phyloP scores from a whole-genome alignment of 768 basidiomycete genomes.

The Tephrocybe sp. region DNA sequence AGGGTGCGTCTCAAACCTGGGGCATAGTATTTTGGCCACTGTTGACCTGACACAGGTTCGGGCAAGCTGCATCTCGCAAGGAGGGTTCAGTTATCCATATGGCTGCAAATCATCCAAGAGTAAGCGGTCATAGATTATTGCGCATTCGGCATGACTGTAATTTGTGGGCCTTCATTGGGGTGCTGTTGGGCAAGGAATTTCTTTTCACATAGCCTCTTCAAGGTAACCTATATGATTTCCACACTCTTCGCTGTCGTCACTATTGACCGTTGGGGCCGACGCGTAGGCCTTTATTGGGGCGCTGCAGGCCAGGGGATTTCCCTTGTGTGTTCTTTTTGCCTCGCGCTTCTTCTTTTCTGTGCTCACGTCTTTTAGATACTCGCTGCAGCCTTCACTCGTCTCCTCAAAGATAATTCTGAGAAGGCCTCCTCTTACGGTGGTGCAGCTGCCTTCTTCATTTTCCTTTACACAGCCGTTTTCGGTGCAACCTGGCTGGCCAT shows the following conservation, averaged over 20 bases:
- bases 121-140: constrained; percentile 13
- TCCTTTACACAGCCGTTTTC: constrained; percentile 39
- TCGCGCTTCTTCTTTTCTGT: neutral
- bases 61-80: constrained; percentile 38
- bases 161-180: constrained; percentile 27
- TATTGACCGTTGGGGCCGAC: constrained; percentile 41
- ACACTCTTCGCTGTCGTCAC: constrained; percentile 39
- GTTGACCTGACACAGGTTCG: constrained; percentile 17
- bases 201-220: neutral
- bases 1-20: constrained; percentile 19
- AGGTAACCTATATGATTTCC: constrained; percentile 42
- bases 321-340: constrained; percentile 17
- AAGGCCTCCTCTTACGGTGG: constrained; percentile 37
- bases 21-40: neutral
- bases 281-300: constrained; percentile 44
- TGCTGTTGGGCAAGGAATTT: constrained; percentile 30
- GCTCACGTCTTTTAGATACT: constrained; percentile 25
- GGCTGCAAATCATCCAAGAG: constrained; percentile 46
- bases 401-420: constrained; percentile 38
- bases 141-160: neutral
- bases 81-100: constrained; percentile 39
- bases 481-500: constrained; percentile 46
- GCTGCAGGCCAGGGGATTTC: constrained; percentile 37
- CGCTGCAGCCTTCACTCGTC: constrained; percentile 37
- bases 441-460: constrained; percentile 41